phyloP scores from a whole-genome alignment of 768 basidiomycete genomes.

The Psilocybe subaeruginosa region DNA sequence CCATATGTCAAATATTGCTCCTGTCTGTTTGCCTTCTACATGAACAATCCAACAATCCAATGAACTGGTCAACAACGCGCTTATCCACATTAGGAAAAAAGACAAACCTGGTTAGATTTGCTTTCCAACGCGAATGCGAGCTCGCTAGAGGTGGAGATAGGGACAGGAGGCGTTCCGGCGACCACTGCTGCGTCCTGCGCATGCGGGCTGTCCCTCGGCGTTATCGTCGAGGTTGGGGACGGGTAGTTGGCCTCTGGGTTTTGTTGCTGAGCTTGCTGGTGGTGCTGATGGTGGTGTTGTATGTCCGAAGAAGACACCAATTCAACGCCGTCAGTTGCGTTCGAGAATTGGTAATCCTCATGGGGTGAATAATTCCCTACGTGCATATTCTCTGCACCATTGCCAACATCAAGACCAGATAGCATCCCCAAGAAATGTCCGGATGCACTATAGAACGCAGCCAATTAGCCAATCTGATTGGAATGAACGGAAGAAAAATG shows the following conservation, averaged over 20 bases:
- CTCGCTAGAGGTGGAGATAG: constrained; percentile 30
- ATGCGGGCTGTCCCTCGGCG: constrained; percentile 23
- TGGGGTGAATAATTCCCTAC: constrained; percentile 28
- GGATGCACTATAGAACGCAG: constrained; percentile 27
- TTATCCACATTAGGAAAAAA: background rate
- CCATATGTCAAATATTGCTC: constrained; percentile 21
- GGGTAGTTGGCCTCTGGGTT: constrained; percentile 22
- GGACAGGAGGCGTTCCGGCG: constrained; percentile 12
- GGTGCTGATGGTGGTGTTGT: constrained; percentile 10
- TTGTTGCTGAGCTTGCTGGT: constrained; percentile 10
- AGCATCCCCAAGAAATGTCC: constrained; percentile 44
- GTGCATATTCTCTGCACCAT: constrained; percentile 16
- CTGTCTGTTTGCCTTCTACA: constrained; percentile 11
- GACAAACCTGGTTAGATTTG: constrained; percentile 22
- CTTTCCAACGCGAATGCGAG: constrained; percentile 29
- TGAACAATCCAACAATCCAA: background rate
- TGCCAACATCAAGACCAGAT: constrained; percentile 44
- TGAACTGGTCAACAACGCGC: background rate
- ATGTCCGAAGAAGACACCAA: constrained; percentile 15
- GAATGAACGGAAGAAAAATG: constrained; percentile 6
- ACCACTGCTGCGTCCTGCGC: constrained; percentile 21
- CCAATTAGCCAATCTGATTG: constrained; percentile 6
- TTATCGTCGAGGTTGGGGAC: constrained; percentile 26
- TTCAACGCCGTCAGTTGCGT: constrained; percentile 16
- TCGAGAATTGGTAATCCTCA: constrained; percentile 26